phyloP scores from a whole-genome alignment of 2,329 filamentous ascomycete species.

The Annulohypoxylon truncatum region DNA sequence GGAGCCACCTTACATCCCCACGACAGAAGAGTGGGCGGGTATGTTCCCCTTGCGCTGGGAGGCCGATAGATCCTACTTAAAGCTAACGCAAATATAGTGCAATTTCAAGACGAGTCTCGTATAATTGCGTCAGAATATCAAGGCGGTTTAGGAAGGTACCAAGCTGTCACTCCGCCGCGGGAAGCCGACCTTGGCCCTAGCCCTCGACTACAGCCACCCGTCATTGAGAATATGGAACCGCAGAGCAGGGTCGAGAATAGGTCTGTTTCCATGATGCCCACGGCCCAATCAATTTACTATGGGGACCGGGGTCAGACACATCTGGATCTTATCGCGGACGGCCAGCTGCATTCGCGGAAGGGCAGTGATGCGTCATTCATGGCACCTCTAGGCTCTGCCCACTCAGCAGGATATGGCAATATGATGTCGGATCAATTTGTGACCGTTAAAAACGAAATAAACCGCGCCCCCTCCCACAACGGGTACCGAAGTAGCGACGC shows the following conservation, averaged over 20 bases:
- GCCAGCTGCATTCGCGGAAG: conserved; percentile 47
- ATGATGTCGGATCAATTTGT: conserved; percentile 42
- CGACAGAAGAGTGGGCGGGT: conserved; percentile 74
- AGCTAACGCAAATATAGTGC: conserved; percentile 59
- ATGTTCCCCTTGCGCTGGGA: conserved; percentile 43
- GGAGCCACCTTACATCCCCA: conserved; percentile 71
- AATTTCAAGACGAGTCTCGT: conserved; percentile 89
- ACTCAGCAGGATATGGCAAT: conserved; percentile 43
- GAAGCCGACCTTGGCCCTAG: conserved; percentile 46
- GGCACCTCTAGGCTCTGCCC: conserved; percentile 43
- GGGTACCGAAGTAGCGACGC: conserved; percentile 53
- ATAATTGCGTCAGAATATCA: conserved; percentile 91
- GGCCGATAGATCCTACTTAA: background rate
- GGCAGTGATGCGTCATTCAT: conserved; percentile 45
- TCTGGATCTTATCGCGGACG: conserved; percentile 40
- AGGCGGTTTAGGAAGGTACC: conserved; percentile 80
- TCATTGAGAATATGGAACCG: conserved; percentile 37
- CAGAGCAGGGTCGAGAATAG: conserved; percentile 41
- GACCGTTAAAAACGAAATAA: conserved; percentile 43
- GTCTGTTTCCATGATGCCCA: conserved; percentile 40
- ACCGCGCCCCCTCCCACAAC: conserved; percentile 41
- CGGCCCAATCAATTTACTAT: conserved; percentile 47
- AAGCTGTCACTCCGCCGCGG: conserved; percentile 47
- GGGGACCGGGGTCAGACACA: conserved; percentile 42
- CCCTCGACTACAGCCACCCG: conserved; percentile 42